Evolutionary conservation across 192 early-diverging fungal species (phyloP).

Genomic region (Podila epicladia): DNA sequence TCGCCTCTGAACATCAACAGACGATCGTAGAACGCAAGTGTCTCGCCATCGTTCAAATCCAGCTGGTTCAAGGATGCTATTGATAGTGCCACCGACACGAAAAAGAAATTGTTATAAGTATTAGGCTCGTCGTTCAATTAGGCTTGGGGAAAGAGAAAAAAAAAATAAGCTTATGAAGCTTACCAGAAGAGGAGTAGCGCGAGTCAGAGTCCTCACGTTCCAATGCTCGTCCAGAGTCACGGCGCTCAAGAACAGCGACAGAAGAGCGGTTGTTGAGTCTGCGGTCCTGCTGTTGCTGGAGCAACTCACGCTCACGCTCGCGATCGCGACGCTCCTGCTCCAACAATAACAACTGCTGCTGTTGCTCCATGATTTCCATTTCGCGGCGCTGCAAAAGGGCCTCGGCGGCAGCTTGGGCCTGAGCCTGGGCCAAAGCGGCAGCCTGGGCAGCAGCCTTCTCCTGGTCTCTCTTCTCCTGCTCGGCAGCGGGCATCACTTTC

Average conservation of each 20-base stretch:
- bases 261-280: slow-evolving; percentile 36
- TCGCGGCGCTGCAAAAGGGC: slow-evolving; percentile 59
- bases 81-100: background rate
- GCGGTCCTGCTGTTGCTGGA: slow-evolving; percentile 42
- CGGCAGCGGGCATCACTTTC: slow-evolving; percentile 72
- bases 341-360: slow-evolving; percentile 31
- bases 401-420: slow-evolving; percentile 38
- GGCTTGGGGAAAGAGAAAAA: background rate
- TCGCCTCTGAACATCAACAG: slow-evolving; percentile 78
- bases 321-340: slow-evolving; percentile 47
- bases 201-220: slow-evolving; percentile 31
- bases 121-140: too few species aligned
- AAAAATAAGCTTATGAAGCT: slow-evolving; percentile 6
- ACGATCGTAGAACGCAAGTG: slow-evolving; percentile 75
- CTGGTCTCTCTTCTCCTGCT: slow-evolving; percentile 64
- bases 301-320: slow-evolving; percentile 37
- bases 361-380: slow-evolving; percentile 42
- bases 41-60: slow-evolving; percentile 77
- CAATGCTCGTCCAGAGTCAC: slow-evolving; percentile 44
- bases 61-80: slow-evolving; percentile 54
- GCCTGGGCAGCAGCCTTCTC: slow-evolving; percentile 53
- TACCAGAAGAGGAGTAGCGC: slow-evolving; percentile 1
- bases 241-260: slow-evolving; percentile 32
- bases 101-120: background rate
- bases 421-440: slow-evolving; percentile 34